Base-by-base conservation (phyloP, 164 flowering plant species). In the Vitis riparia region DNA sequence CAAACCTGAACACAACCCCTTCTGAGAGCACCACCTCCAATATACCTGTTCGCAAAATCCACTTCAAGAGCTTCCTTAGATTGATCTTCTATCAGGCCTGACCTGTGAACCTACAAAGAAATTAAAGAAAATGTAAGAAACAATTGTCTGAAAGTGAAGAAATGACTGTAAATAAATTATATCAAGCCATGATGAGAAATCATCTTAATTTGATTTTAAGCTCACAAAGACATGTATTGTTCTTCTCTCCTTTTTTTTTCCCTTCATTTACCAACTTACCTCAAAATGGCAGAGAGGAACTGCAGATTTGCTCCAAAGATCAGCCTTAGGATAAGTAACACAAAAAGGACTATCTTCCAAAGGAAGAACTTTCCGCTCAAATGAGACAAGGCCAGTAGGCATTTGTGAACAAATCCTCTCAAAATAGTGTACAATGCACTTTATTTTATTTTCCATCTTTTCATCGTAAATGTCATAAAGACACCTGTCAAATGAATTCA, bases 1-100 rank as follows among this genome's bases (percentile, higher is more conserved):
- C 14, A 49, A 57, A 90, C 98, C 94, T 93, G 99, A 14, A 95
- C 94, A 68, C 98, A 95, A 74, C 99, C 99, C 67, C 83, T 74
- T 59, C 17, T 59, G 62, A 95, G 97, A 76, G 93, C 92, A 77
- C 98, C 98, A 52, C 99, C 99, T 23, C 99, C 98, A 53, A 95
- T 61, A 75, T 88, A 91, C 80, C 81, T 83, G 73, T 95, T 93
- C 44, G 99, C 99, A 86, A 95, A 95, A 81, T 95, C 99, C 16
- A 95, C 97, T 84, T 93, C 91, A 71, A 95, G 82, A 78, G 92
- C 91, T 67, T 74, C 91, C 62, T 64, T 48, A 11, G 68, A 64
- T 14, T 93, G 93, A 77, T 95, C 91, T 80, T 95, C 99, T 71
- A 93, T 88, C 30, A 83, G 76, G 47, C 98, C 98, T 27, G 87